A percentile compares a stretch with the other conserved stretches of the same genome.
Evolutionary conservation across 208 protist species (phyloP).

Genomic region (Leishmania mexicana): DNA sequence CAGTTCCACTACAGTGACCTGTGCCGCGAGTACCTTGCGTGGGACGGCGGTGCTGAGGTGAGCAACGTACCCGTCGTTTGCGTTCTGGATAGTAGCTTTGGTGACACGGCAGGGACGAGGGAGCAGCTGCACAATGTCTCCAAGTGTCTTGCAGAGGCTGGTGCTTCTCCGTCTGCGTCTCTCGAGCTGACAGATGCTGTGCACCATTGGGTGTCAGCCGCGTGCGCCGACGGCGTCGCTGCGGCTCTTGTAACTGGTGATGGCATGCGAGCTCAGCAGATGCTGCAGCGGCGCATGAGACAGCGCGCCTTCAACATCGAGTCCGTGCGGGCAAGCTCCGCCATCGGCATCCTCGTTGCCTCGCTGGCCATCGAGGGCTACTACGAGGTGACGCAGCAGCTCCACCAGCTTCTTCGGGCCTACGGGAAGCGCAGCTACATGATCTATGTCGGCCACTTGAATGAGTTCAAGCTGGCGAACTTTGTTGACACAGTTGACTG

Average conservation of each 20-base stretch:
- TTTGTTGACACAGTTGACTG: constrained; percentile 91
- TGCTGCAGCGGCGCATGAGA: constrained; percentile 53
- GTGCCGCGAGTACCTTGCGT: constrained; percentile 43
- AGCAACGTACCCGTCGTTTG: constrained; percentile 29
- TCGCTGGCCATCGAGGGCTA: constrained; percentile 84
- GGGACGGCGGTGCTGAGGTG: constrained; percentile 23
- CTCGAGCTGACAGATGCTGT: neutral
- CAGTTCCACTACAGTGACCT: constrained; percentile 60
- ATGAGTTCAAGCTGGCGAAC: constrained; percentile 93
- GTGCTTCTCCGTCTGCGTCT: neutral
- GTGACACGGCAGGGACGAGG: neutral
- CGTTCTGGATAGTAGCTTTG: constrained; percentile 59
- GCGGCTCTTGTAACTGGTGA: constrained; percentile 21
- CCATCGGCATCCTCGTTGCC: constrained; percentile 88
- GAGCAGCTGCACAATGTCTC: neutral
- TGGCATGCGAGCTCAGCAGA: constrained; percentile 24
- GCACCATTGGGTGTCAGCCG: constrained; percentile 1
- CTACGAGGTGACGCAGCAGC: constrained; percentile 75
- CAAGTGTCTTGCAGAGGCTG: neutral
- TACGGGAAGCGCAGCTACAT: constrained; percentile 84
- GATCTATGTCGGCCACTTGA: constrained; percentile 92
- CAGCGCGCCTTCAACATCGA: constrained; percentile 88
- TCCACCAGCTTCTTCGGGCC: constrained; percentile 66
- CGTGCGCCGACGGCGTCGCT: constrained; percentile 11
- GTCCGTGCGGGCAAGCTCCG: constrained; percentile 63